These are phyloP conservation scores for Vanrija pseudolonga DNA, from an alignment of 1,284 basidiomycete genomes.

Conservation along the genomic window DNA sequence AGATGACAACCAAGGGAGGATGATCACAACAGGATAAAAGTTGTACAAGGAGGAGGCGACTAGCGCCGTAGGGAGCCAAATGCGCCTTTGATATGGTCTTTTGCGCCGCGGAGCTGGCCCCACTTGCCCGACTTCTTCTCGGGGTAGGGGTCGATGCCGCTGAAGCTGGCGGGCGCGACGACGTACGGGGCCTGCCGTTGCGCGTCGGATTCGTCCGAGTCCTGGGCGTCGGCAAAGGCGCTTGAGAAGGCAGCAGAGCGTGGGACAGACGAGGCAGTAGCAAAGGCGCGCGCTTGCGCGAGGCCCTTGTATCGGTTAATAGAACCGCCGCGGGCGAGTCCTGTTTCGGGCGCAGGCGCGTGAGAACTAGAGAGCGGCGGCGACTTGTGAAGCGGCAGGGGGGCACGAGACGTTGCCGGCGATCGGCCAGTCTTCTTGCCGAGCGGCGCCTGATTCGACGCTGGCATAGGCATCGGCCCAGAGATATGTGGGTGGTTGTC, in stretches of 20 bases:
- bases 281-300: slow-evolving; percentile 4
- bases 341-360: no score
- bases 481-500: slow-evolving; percentile 25
- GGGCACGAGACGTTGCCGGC: no score
- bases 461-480: slow-evolving; percentile 17
- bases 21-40: neutral
- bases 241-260: no score
- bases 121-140: slow-evolving; percentile 11
- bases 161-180: slow-evolving; percentile 10
- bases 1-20: neutral
- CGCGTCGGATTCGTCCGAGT: slow-evolving; percentile 32
- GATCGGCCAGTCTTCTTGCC: no score
- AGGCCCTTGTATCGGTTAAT: slow-evolving; percentile 5
- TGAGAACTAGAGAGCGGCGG: no score
- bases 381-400: no score
- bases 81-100: slow-evolving; percentile 12
- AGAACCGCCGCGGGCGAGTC: no score
- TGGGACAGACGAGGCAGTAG: neutral
- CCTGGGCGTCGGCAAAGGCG: slow-evolving; percentile 19
- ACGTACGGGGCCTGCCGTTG: slow-evolving; percentile 11
- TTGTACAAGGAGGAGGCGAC: neutral
- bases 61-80: slow-evolving; percentile 14
- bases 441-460: neutral
- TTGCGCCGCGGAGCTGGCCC: slow-evolving; percentile 9
- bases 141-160: neutral